Conservation (phyloP, 345 rosid genomes). For the Eucalyptus marginata region DNA sequence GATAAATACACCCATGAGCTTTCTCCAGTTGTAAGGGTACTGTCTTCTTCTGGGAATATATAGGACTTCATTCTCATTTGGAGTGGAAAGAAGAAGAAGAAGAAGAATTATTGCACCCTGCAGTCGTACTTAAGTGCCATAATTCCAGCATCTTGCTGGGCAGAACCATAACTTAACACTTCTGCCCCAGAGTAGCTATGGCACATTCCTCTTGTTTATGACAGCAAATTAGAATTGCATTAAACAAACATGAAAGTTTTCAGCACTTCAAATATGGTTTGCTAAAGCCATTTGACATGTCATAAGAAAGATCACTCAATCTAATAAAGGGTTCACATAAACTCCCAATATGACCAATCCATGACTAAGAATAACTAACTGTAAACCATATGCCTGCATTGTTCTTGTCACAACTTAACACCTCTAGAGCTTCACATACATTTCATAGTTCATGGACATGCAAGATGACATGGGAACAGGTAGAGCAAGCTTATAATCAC, state of each 20-base stretch:
- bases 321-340: not conserved
- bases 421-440: not conserved
- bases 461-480: not conserved
- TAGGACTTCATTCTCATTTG: not conserved
- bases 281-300: not conserved
- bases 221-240: not conserved
- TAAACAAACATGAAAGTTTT: not conserved
- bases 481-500: slow-evolving; percentile 5
- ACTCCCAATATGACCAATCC: not conserved
- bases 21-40: not conserved
- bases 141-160: not conserved
- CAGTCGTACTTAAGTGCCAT: not conserved
- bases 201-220: not conserved
- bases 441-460: not conserved
- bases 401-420: not conserved
- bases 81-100: not conserved
- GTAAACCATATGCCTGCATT: not conserved
- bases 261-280: not conserved
- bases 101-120: not conserved
- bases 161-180: not conserved
- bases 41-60: not conserved
- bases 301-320: not conserved
- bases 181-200: not conserved
- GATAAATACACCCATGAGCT: not conserved
- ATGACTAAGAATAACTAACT: not conserved